Evolutionary conservation across 208 protist species (phyloP), one percentile per base, ranked within the genome.

Genomic region (Trypanosoma melophagium): DNA sequence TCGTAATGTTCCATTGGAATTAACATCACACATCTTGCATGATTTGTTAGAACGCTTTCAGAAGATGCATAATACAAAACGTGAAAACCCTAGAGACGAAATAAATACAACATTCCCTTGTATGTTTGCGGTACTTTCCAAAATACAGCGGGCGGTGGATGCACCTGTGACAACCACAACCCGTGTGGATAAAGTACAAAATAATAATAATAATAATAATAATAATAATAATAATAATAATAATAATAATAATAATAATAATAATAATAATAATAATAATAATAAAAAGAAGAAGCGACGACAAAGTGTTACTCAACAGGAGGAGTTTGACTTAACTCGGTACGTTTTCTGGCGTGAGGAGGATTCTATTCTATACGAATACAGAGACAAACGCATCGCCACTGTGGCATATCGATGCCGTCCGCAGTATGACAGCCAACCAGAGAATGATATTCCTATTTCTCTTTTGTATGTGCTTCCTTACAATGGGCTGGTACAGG

Each of bases 291-390:
- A 47, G 58, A 65, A 28, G 47, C 50, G 41, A 72, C 57, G 66
- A 55, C 49, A 65, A 31, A 52, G 45, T 51, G 25, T 19, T 17
- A n/a, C 14, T 47, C 57, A 17, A 63, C 66, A 57, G 17, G 69
- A 79, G 24, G 58, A 68, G 22, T 72, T 79, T n/a, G 86, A 90
- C 60, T 71, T 92, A 19, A 68, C 52, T 16, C 65, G 81, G 47
- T 94, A 89, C 66, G 71, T 92, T 57, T 96, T 96, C 61, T 96
- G 91, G 89, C 79, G 87, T n/a, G 83, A 93, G 76, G 88, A 96
- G 76, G 91, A 93, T 42, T 67, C 69, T 45, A 69, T 93, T 22
- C 53, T 96, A 13, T 96, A 87, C 53, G 71, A 80, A 8, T 85
- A 84, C 68, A 81, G 91, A 57, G 91, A 96, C 65, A 87, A 80